Conservation (phyloP, 371 early-diverging fungal genomes). For the Zopfochytrium polystomum region DNA sequence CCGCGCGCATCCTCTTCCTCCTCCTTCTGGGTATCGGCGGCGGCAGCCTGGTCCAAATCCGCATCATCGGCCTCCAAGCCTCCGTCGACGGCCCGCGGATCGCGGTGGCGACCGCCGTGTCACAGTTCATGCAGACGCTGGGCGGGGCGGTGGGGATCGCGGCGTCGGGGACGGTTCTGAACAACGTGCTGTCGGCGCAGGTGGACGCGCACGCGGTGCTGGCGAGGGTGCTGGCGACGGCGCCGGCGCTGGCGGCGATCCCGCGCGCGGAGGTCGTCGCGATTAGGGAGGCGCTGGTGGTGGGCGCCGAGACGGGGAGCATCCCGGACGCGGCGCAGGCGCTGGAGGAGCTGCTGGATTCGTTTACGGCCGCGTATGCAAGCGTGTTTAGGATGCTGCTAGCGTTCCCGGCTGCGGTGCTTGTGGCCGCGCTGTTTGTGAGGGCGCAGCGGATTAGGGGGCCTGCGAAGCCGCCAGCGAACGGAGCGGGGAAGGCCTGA, state of each 20-base stretch:
- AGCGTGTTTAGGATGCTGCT: constrained; percentile 19
- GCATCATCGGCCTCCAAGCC: constrained; percentile 54
- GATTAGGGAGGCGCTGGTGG: constrained; percentile 1
- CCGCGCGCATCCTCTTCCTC: constrained; percentile 13
- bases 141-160: constrained; percentile 63
- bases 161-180: constrained; percentile 55
- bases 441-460: constrained; percentile 14
- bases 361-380: constrained; percentile 5
- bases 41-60: constrained; percentile 34
- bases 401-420: constrained; percentile 15
- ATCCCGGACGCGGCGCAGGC: not conserved
- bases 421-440: constrained; percentile 19
- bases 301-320: not conserved
- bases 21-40: constrained; percentile 15
- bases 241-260: not conserved
- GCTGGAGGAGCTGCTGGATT: constrained; percentile 4
- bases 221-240: not conserved
- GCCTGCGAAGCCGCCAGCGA: too few species aligned
- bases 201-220: not conserved
- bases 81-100: constrained; percentile 45
- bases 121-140: constrained; percentile 58
- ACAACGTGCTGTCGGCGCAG: constrained; percentile 34
- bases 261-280: constrained; percentile 1
- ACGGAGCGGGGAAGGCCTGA: too few species aligned
- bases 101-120: constrained; percentile 63